These are phyloP conservation scores for Puya raimondii DNA, from an alignment of 176 grass and related monocot species.

Conservation along the genomic window DNA sequence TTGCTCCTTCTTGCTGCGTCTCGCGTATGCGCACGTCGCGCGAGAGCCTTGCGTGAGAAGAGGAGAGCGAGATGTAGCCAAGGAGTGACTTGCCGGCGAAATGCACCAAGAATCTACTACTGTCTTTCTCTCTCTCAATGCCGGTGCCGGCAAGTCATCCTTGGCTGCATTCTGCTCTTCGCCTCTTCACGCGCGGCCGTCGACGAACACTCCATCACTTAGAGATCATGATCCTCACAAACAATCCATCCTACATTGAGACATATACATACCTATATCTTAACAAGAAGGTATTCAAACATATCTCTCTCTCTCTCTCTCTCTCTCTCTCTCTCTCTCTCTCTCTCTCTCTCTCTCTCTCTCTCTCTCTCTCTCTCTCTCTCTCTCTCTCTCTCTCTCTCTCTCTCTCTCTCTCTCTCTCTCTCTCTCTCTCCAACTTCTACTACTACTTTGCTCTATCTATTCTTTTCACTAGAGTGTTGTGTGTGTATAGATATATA, in stretches of 20 bases:
- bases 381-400: too few species aligned
- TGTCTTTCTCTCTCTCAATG: constrained; percentile 9
- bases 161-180: constrained; percentile 70
- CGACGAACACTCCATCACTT: neutral
- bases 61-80: constrained; percentile 73
- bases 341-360: too few species aligned
- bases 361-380: too few species aligned
- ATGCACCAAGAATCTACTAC: neutral
- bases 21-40: neutral
- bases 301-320: too few species aligned
- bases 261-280: neutral
- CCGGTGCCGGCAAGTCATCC: constrained; percentile 59
- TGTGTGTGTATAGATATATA: too few species aligned
- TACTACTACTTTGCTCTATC: too few species aligned
- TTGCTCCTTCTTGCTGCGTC: too few species aligned
- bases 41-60: constrained; percentile 46
- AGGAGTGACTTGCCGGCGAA: constrained; percentile 58
- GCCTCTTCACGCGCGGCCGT: constrained; percentile 44
- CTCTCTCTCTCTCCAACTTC: too few species aligned
- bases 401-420: too few species aligned
- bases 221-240: neutral
- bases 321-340: too few species aligned
- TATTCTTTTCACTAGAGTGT: too few species aligned
- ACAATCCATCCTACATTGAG: neutral
- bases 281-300: too few species aligned